These are phyloP conservation scores for Aspergillus pseudoglaucus DNA, from an alignment of 2,329 filamentous ascomycete species.

Conservation along the genomic window DNA sequence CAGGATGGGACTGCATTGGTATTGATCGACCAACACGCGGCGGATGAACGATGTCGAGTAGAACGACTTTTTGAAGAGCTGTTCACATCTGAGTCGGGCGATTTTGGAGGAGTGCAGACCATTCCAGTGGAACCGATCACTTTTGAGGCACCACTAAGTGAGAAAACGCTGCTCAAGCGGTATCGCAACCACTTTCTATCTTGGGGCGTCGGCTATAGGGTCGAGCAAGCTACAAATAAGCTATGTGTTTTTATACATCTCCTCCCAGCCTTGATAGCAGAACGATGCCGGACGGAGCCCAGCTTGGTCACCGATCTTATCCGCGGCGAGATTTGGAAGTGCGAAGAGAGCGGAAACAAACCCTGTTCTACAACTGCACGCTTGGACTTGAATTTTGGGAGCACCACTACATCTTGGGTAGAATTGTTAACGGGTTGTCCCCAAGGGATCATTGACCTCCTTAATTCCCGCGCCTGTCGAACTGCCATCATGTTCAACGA, in stretches of 20 bases:
- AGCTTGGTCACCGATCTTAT: constrained; percentile 66
- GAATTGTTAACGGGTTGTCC: constrained; percentile 63
- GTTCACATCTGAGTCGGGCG: constrained; percentile 20
- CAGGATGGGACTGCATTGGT: constrained; percentile 48
- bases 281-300: constrained; percentile 69
- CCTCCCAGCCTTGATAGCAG: constrained; percentile 66
- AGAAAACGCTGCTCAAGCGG: constrained; percentile 53
- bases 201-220: constrained; percentile 70
- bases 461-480: constrained; percentile 45
- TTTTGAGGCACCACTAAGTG: constrained; percentile 59
- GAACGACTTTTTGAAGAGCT: constrained; percentile 63
- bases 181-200: constrained; percentile 53
- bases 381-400: neutral
- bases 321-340: constrained; percentile 65
- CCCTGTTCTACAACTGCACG: no score
- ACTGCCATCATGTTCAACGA: constrained; percentile 49
- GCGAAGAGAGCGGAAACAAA: constrained; percentile 42
- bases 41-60: constrained; percentile 78
- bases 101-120: constrained; percentile 15
- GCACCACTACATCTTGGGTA: constrained; percentile 47
- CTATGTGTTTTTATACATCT: constrained; percentile 34
- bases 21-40: constrained; percentile 88
- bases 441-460: constrained; percentile 61
- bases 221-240: constrained; percentile 19
- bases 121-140: constrained; percentile 41